These are phyloP conservation scores for Blastocystis sp. DNA, from an alignment of 352 stramenopile species.

Conservation along the genomic window DNA sequence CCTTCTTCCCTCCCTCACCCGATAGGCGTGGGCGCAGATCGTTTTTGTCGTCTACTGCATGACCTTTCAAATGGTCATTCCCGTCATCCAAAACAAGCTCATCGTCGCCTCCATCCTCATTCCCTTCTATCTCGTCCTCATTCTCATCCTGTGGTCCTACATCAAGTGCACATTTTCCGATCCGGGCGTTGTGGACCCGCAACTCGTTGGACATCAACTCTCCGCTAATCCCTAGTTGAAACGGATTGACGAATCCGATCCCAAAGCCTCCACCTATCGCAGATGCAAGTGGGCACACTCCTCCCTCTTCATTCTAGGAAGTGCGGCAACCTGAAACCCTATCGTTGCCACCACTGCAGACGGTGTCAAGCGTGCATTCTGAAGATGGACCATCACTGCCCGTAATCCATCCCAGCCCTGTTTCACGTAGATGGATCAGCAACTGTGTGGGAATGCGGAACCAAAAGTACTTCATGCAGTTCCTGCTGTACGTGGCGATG, in stretches of 20 bases:
- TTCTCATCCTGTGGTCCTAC: constrained; percentile 65
- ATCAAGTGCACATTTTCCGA: constrained; percentile 10
- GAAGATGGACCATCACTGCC: constrained; percentile 78
- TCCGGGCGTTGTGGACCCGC: constrained; percentile 24
- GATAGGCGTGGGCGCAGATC: constrained; percentile 53
- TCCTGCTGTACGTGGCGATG: constrained; percentile 59
- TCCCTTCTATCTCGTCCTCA: constrained; percentile 17
- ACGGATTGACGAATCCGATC: constrained; percentile 23
- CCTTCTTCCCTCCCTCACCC: neutral
- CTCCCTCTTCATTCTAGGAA: constrained; percentile 57
- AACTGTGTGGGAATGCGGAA: constrained; percentile 70
- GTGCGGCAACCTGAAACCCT: constrained; percentile 76
- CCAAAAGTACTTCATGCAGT: constrained; percentile 71
- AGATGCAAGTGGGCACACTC: neutral
- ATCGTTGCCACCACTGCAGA: constrained; percentile 76
- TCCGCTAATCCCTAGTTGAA: neutral
- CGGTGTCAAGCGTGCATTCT: constrained; percentile 76
- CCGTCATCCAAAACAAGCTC: constrained; percentile 3
- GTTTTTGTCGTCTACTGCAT: constrained; percentile 61
- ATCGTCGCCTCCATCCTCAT: constrained; percentile 20
- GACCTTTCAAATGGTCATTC: constrained; percentile 60
- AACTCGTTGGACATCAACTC: constrained; percentile 6
- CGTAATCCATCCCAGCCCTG: neutral
- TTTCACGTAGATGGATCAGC: constrained; percentile 68
- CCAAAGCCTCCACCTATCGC: constrained; percentile 2